Base-by-base conservation (phyloP, 176 grass and related monocot species). In the Guadua angustifolia region DNA sequence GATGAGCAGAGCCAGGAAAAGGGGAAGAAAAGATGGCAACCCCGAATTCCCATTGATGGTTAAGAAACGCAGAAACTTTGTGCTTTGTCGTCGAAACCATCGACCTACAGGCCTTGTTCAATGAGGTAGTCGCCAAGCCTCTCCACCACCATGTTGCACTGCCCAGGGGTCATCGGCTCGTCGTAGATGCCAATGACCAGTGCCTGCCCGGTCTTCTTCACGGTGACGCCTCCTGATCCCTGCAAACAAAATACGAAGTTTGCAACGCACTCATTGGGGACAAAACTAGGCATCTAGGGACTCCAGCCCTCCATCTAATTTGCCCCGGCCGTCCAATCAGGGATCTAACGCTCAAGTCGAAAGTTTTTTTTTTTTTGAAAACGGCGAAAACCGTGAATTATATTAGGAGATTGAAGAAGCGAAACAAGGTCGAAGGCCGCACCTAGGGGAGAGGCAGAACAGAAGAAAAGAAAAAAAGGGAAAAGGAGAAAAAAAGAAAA, bases 131-230 rank as follows among this genome's bases (percentile, higher is more conserved):
- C 92, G 21, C 92, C 92, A 13, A 94, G 83, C 84, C 87, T 91
- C 84, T 94, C 92, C 29, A 94, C 92, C 62, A 94, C 84, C 84
- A 94, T 83, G 76, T 89, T 94, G 84, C 92, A 94, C 69, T 94
- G 92, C 9, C 92, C 92, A 26, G 92, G 92, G 52, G 92, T 90
- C 92, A 94, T 94, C 63, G 92, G 92, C 88, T 94, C 92, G 17
- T 94, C 92, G 19, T 94, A 94, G 72, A 92, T 67, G 60, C 92
- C 92, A 9, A 94, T 86, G 46, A 94, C 79, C 67, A 94, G 63
- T 36, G 92, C 84, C 78, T 91, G 89, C 44, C 52, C 89, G 10
- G 89, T 92, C 81, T 94, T 94, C 42, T 92, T 94, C 16, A 94
- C 78, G 55, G 89, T 91, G 39, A 94, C 26, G 39, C 92, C 92